Evolutionary conservation across 2,329 filamentous ascomycete genomes (phyloP).

Genomic region (Aureobasidium sp.): DNA sequence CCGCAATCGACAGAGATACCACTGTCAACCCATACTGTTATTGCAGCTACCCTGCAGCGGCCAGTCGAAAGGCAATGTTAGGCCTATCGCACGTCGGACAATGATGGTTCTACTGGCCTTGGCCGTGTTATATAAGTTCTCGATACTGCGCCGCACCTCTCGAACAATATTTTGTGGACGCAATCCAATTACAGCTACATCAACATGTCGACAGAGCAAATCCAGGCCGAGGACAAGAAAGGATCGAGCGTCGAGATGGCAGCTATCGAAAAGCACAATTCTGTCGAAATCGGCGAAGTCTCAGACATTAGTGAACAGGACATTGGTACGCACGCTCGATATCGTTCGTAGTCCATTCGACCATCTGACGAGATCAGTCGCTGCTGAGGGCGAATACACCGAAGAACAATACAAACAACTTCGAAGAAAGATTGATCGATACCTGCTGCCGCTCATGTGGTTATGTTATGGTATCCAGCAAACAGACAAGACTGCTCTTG

Average conservation of each 20-base stretch:
- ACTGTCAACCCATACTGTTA: not conserved
- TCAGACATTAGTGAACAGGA: not conserved
- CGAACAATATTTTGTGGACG: too few species aligned
- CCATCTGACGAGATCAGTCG: not conserved
- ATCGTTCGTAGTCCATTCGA: too few species aligned
- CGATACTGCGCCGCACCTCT: too few species aligned
- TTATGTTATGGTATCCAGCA: slow-evolving; percentile 43
- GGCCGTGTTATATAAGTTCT: too few species aligned
- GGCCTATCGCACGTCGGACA: too few species aligned
- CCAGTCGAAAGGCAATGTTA: too few species aligned
- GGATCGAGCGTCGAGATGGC: not conserved
- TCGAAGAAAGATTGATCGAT: slow-evolving; percentile 34
- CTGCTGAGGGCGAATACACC: slow-evolving; percentile 17
- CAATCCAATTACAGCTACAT: not conserved
- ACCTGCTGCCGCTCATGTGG: slow-evolving; percentile 41
- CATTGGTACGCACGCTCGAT: not conserved
- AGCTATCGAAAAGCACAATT: not conserved
- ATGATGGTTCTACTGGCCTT: not conserved
- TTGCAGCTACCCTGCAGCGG: too few species aligned
- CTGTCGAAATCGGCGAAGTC: not conserved
- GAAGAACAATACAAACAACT: slow-evolving; percentile 21
- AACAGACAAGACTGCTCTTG: slow-evolving; percentile 35
- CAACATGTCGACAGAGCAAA: not conserved
- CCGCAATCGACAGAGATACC: too few species aligned
- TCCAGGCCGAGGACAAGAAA: not conserved